Conservation (phyloP, 176 grass and related monocot species). For the Triticum dicoccoides region DNA sequence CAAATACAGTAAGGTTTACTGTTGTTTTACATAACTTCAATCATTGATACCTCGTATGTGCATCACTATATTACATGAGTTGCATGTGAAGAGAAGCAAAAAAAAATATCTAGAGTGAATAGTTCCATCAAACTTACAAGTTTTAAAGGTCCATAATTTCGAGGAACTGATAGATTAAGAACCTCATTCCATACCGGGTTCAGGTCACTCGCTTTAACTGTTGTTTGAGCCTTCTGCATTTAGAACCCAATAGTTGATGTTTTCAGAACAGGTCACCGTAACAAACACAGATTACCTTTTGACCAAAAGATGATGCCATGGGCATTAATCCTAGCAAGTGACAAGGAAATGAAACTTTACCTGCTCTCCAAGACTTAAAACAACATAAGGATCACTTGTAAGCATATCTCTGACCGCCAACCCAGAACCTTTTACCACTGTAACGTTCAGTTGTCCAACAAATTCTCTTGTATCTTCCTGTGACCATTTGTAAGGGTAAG, state of each 20-base stretch:
- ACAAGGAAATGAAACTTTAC: slow-evolving; percentile 36
- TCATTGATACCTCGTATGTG: neutral
- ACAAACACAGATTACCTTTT: slow-evolving; percentile 16
- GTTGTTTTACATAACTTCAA: neutral
- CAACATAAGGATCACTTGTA: slow-evolving; percentile 94
- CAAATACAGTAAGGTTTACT: neutral
- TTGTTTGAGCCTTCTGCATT: slow-evolving; percentile 81
- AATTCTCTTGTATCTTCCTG: slow-evolving; percentile 84
- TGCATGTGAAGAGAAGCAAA: neutral
- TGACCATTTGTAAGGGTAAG: slow-evolving; percentile 43
- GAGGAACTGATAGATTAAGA: slow-evolving; percentile 80
- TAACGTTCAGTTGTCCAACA: slow-evolving; percentile 79
- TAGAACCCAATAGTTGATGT: slow-evolving; percentile 18
- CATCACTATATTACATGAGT: neutral
- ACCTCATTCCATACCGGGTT: slow-evolving; percentile 99
- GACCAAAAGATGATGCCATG: neutral
- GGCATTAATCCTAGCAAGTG: neutral
- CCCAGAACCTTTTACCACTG: slow-evolving; percentile 73
- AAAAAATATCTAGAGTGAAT: neutral
- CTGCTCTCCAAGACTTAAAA: slow-evolving; percentile 74
- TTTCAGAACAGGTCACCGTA: slow-evolving; percentile 16
- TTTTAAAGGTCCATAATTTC: slow-evolving; percentile 86
- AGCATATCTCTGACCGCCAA: slow-evolving; percentile 91
- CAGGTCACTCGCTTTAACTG: slow-evolving; percentile 79
- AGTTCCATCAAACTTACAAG: slow-evolving; percentile 60